Conservation (phyloP, 345 rosid species). For the Melastoma malabathricum region DNA sequence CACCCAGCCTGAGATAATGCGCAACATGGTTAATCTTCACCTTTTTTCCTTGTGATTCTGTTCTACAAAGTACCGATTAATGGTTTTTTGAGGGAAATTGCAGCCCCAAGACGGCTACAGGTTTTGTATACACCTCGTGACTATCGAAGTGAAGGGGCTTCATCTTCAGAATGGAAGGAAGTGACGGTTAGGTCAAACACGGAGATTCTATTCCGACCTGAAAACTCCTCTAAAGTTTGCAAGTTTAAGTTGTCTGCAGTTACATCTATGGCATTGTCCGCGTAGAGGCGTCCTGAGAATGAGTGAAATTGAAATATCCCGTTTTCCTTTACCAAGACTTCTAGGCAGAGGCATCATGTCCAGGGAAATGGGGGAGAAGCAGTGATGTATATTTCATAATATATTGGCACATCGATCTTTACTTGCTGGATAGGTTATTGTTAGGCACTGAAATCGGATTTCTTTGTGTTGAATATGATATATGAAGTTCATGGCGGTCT, state of each 20-base stretch:
- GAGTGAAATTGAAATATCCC: too few relatives aligned
- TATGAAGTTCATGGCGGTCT: too few relatives aligned
- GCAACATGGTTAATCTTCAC: neutral
- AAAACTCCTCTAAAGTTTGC: slow-evolving; percentile 37
- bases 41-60: neutral
- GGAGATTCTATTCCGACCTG: slow-evolving; percentile 57
- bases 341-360: too few relatives aligned
- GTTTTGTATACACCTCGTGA: slow-evolving; percentile 65
- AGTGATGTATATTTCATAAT: too few relatives aligned
- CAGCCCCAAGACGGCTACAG: slow-evolving; percentile 74
- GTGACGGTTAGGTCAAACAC: slow-evolving; percentile 66
- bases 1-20: too few relatives aligned
- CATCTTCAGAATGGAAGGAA: slow-evolving; percentile 66
- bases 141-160: slow-evolving; percentile 67
- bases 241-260: slow-evolving; percentile 72
- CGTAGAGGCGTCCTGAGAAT: slow-evolving; percentile 26
- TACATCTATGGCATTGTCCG: slow-evolving; percentile 57
- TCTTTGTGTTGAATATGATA: too few relatives aligned
- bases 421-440: too few relatives aligned
- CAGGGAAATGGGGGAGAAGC: too few relatives aligned
- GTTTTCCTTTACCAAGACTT: too few relatives aligned
- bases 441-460: too few relatives aligned
- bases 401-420: too few relatives aligned
- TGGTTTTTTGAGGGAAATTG: slow-evolving; percentile 8
- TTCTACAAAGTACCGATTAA: neutral